Percentiles rank a stretch among this genome's conserved stretches.
These are phyloP conservation scores for Aspergillus pseudonomiae DNA, from an alignment of 2,329 filamentous ascomycete species.

Conservation along the genomic window DNA sequence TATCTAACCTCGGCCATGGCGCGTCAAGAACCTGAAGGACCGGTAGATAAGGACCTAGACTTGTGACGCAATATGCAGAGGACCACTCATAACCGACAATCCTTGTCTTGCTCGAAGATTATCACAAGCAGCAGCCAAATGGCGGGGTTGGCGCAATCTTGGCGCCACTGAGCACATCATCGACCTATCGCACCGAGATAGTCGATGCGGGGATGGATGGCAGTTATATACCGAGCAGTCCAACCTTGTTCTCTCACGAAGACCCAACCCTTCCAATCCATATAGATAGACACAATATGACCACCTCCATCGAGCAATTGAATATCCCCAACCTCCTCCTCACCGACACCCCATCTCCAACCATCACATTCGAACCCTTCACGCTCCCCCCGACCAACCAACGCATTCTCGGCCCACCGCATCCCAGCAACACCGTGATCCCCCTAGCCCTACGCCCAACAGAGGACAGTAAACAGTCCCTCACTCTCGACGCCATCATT, in stretches of 20 bases:
- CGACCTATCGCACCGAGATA: neutral
- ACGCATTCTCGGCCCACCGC: constrained; percentile 43
- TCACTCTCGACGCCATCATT: constrained; percentile 39
- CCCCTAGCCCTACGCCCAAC: constrained; percentile 46
- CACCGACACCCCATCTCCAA: constrained; percentile 9
- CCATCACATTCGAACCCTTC: constrained; percentile 42
- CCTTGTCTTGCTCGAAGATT: constrained; percentile 18
- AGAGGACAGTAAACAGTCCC: constrained; percentile 17
- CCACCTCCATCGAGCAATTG: neutral
- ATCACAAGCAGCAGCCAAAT: constrained; percentile 18
- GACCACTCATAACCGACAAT: neutral
- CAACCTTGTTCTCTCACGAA: neutral
- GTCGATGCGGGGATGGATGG: neutral
- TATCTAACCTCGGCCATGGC: neutral
- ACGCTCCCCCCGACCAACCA: constrained; percentile 47
- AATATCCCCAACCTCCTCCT: constrained; percentile 22
- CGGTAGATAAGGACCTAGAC: neutral
- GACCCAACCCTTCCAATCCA: neutral
- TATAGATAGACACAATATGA: neutral
- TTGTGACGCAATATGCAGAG: neutral
- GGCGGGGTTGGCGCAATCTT: neutral
- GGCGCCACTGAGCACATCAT: neutral
- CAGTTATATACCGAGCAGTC: neutral
- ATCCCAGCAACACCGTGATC: constrained; percentile 41
- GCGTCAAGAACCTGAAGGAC: neutral